phyloP scores from a whole-genome alignment of 768 basidiomycete species.

The Rhizopogon rudus region DNA sequence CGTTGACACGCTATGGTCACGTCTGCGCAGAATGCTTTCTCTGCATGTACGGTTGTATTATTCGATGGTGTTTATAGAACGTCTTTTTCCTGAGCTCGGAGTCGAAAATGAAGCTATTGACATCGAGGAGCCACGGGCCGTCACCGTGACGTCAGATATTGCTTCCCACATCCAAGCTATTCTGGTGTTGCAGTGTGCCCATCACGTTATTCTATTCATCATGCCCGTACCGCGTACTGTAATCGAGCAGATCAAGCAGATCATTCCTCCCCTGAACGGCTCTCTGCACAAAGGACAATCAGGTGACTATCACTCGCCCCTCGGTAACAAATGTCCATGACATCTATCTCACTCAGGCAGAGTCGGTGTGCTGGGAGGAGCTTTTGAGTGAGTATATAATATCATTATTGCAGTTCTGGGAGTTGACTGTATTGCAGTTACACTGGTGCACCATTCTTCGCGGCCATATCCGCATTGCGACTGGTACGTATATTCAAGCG shows the following conservation, averaged over 20 bases:
- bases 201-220: neutral
- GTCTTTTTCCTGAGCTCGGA: no score
- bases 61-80: no score
- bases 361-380: conserved; percentile 91
- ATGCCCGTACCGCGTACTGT: conserved; percentile 64
- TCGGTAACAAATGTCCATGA: conserved; percentile 1
- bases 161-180: neutral
- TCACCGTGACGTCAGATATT: conserved; percentile 1
- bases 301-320: conserved; percentile 34
- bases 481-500: conserved; percentile 42
- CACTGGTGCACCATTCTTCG: conserved; percentile 96
- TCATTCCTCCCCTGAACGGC: conserved; percentile 89
- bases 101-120: no score
- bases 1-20: conserved; percentile 2
- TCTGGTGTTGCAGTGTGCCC: neutral
- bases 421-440: conserved; percentile 52
- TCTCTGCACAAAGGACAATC: conserved; percentile 95
- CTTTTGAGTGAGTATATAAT: conserved; percentile 66
- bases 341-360: conserved; percentile 46
- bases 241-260: conserved; percentile 66
- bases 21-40: conserved; percentile 4
- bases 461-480: conserved; percentile 84
- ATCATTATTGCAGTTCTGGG: neutral
- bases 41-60: neutral
- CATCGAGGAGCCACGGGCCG: no score